Percentiles rank a stretch among this genome's conserved stretches.
Conservation (phyloP, 78 protist genomes). For the Dictyostelium citrinum region DNA sequence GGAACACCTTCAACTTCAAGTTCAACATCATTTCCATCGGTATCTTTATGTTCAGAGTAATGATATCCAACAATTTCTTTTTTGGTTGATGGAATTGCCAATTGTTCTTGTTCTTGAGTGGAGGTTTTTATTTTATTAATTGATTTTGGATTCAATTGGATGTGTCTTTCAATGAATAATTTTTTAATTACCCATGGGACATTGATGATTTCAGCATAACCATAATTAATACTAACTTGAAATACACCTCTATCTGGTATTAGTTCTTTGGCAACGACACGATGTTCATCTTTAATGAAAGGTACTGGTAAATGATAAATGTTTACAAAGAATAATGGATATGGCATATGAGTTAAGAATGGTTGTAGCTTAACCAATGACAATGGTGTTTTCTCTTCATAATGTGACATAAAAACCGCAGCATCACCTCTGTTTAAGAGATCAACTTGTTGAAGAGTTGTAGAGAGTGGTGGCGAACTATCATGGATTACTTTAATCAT, state of each 20-base stretch:
- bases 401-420: not conserved
- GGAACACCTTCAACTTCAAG: not conserved
- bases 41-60: not conserved
- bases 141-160: not conserved
- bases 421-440: not conserved
- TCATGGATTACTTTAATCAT: not conserved
- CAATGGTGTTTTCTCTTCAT: not conserved
- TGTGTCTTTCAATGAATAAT: not conserved
- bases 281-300: not conserved
- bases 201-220: not conserved
- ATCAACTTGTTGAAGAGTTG: not conserved
- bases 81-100: not conserved
- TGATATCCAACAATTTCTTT: not conserved
- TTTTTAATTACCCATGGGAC: not conserved
- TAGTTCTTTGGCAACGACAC: not conserved
- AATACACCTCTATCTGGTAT: not conserved
- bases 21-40: not conserved
- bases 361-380: not conserved
- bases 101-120: not conserved
- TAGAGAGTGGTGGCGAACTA: not conserved
- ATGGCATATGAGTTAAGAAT: not conserved
- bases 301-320: slow-evolving; percentile 14
- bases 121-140: not conserved
- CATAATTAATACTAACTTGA: not conserved
- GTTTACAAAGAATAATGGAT: slow-evolving; percentile 3